Base-by-base conservation (phyloP, 306 rosid genomes). In the Aeschynomene evenia region DNA sequence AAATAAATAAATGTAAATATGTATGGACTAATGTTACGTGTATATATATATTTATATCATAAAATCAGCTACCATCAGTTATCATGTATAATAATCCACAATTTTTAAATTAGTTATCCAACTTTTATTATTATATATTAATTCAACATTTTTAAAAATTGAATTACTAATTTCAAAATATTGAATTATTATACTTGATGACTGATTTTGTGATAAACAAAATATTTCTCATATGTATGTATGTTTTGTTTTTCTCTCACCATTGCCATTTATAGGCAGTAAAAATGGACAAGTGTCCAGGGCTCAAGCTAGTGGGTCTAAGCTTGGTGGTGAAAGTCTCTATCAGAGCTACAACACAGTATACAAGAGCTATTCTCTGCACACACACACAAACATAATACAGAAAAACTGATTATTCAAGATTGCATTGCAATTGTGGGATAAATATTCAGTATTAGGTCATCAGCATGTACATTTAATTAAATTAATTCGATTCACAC, bases 331-430 rank as follows among this genome's bases (percentile, higher is more conserved):
- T 87, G 64, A 85, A 55, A 62, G 91, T 80, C 77, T 92, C 98
- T 77, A 87, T 85, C 33, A 87, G 61, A 68, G 98, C 87, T 24
- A 92, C 95, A 64, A 89, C 71, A 75, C 76, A 89, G 76, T 92
- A 92, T 12, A 89, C 92, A 70, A 92, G 81, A 7, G 92, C 98
- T 75, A 92, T 92, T 80, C 98, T 92, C 98, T 89, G 88, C 77
- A 28, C 20, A 60, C 16, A 63, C 24, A 72, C 24, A 71, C 54
- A 54, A 16, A 39, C 15, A 55, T 23, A 64, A 58, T 21, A 39
- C 15, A 55, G 33, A 64, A 58, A 59, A 39, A 28, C 74, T 60
- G 63, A 77, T 70, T 52, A 81, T 74, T 53, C 66, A 58, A 59
- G 12, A 72, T 37, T 57, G 43, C 2, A 9, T 21, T 61, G 7